Evolutionary conservation across 2,329 filamentous ascomycete species (phyloP).

Genomic region (Pseudocercospora ulei): DNA sequence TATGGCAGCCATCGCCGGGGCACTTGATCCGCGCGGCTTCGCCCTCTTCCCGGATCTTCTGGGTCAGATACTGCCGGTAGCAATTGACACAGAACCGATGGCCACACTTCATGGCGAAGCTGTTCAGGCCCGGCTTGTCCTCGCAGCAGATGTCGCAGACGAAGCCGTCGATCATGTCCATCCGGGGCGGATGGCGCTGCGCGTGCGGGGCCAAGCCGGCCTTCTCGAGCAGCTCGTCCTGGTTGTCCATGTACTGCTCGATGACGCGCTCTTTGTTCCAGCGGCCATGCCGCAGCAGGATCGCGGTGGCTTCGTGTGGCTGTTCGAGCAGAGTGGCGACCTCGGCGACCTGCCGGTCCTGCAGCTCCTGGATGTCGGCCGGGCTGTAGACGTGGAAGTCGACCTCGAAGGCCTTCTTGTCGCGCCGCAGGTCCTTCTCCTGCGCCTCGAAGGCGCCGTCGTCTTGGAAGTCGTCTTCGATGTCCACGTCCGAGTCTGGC

Average conservation of each 20-base stretch:
- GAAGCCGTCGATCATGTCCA: constrained; percentile 66
- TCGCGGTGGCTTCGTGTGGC: constrained; percentile 78
- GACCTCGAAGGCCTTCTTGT: constrained; percentile 68
- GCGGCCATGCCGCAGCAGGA: constrained; percentile 74
- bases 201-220: constrained; percentile 66
- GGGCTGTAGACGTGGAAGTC: constrained; percentile 75
- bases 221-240: constrained; percentile 67
- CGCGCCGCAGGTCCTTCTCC: constrained; percentile 62
- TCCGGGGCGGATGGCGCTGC: constrained; percentile 50
- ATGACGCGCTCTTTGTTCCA: constrained; percentile 97
- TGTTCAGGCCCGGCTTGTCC: constrained; percentile 64
- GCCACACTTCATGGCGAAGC: constrained; percentile 89
- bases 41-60: constrained; percentile 92
- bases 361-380: constrained; percentile 69
- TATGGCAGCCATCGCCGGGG: constrained; percentile 74
- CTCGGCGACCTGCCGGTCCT: constrained; percentile 76
- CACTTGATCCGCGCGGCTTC: constrained; percentile 93
- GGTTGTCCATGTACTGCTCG: constrained; percentile 89
- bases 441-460: constrained; percentile 53
- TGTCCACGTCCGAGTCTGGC: constrained; percentile 44
- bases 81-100: constrained; percentile 90
- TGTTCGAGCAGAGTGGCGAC: constrained; percentile 86
- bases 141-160: constrained; percentile 94
- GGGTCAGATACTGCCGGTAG: constrained; percentile 79
- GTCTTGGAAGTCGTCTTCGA: constrained; percentile 49